These are phyloP conservation scores for Cercospora sp. DNA, from an alignment of 2,329 filamentous ascomycete genomes.

Conservation along the genomic window DNA sequence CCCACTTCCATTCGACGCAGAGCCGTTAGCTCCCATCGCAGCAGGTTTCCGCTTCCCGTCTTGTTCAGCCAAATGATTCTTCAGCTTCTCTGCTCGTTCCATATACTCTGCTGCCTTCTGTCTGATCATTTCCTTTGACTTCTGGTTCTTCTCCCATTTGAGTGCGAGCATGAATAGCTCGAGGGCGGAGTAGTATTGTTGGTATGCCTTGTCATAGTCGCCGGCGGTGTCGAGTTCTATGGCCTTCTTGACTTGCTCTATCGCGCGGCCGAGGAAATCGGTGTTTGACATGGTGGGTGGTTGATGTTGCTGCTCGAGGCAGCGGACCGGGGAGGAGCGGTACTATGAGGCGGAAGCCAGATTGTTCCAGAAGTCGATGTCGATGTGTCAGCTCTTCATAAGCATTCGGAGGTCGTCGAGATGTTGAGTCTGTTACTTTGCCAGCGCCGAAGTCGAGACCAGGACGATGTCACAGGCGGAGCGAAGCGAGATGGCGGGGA, in stretches of 20 bases:
- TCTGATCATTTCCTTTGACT: slow-evolving; percentile 95
- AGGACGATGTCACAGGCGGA: slow-evolving; percentile 11
- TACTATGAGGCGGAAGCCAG: not conserved
- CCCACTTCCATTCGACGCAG: slow-evolving; percentile 61
- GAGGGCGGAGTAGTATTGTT: slow-evolving; percentile 90
- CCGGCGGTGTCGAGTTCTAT: slow-evolving; percentile 94
- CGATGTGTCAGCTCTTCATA: not conserved
- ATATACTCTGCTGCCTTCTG: slow-evolving; percentile 96
- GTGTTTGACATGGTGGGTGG: slow-evolving; percentile 74
- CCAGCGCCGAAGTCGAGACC: slow-evolving; percentile 12
- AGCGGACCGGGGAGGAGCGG: slow-evolving; percentile 5
- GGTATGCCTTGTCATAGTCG: slow-evolving; percentile 96
- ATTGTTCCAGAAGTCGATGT: not conserved
- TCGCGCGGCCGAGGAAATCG: slow-evolving; percentile 94
- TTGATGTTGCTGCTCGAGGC: slow-evolving; percentile 13
- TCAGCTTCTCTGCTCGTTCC: slow-evolving; percentile 97
- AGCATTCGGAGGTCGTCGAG: not conserved
- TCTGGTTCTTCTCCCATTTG: slow-evolving; percentile 99
- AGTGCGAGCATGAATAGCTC: slow-evolving; percentile 98
- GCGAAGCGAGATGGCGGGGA: slow-evolving; percentile 17
- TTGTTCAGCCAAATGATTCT: slow-evolving; percentile 77
- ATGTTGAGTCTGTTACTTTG: slow-evolving; percentile 4
- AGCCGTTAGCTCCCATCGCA: slow-evolving; percentile 71
- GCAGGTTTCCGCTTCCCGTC: slow-evolving; percentile 69
- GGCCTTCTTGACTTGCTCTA: slow-evolving; percentile 94